Evolutionary conservation across 208 protist genomes (phyloP).

Genomic region (Porcisia hertigi): DNA sequence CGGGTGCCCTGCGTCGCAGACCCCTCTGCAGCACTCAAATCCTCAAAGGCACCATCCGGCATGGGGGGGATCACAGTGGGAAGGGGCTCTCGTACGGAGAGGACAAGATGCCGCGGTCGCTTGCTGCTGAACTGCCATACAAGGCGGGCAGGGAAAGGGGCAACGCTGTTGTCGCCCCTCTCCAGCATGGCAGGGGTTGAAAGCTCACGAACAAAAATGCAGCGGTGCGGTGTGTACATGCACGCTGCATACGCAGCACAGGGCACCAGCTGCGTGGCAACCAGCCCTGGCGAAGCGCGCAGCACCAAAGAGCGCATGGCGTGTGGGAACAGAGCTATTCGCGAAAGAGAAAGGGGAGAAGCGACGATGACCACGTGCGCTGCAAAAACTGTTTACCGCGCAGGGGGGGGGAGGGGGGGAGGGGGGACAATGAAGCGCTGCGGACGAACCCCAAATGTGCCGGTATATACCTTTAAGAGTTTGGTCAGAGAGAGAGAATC

Average conservation of each 20-base stretch:
- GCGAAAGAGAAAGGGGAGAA: not conserved
- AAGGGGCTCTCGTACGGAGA: conserved; percentile 41
- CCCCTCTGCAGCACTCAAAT: conserved; percentile 3
- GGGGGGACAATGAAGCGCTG: no score
- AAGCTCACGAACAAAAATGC: conserved; percentile 62
- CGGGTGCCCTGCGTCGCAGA: not conserved
- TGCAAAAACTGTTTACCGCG: not conserved
- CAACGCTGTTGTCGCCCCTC: conserved; percentile 7
- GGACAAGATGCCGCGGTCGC: conserved; percentile 53
- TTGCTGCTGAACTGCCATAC: conserved; percentile 69
- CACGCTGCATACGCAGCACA: not conserved
- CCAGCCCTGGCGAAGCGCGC: not conserved
- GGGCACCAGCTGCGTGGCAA: not conserved
- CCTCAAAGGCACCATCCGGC: conserved; percentile 9
- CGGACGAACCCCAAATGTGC: no score
- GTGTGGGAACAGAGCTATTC: no score
- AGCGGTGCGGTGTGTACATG: conserved; percentile 16
- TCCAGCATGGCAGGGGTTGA: conserved; percentile 54
- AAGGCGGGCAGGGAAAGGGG: conserved; percentile 55
- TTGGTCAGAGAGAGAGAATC: no score
- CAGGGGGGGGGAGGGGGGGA: no score
- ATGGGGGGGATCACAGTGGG: not conserved
- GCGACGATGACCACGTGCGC: not conserved
- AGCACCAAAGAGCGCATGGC: conserved; percentile 3
- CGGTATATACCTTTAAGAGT: no score